These are phyloP conservation scores for Peronospora belbahrii DNA, from an alignment of 352 stramenopile species.

Conservation along the genomic window DNA sequence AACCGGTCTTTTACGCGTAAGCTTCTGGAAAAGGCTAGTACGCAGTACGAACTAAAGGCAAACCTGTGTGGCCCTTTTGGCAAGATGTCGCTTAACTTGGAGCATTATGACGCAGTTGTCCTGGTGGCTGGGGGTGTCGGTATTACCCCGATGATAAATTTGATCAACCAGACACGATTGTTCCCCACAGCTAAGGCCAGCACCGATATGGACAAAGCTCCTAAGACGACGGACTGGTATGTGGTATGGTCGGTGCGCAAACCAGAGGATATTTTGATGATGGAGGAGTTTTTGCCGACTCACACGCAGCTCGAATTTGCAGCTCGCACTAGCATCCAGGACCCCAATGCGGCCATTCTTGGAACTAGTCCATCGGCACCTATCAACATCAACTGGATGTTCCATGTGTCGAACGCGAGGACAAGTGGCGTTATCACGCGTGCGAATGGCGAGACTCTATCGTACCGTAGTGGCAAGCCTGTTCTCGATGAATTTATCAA, in stretches of 20 bases:
- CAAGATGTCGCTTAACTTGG: constrained; percentile 50
- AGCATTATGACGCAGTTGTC: constrained; percentile 59
- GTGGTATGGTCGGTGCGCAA: constrained; percentile 59
- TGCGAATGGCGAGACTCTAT: constrained; percentile 45
- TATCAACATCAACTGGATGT: constrained; percentile 47
- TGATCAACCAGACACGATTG: constrained; percentile 62
- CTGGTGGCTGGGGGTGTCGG: constrained; percentile 65
- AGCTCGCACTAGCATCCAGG: constrained; percentile 31
- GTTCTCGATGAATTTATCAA: constrained; percentile 70
- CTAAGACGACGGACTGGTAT: constrained; percentile 40
- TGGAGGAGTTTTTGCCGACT: constrained; percentile 58
- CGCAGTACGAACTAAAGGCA: constrained; percentile 35
- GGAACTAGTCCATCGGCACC: constrained; percentile 11
- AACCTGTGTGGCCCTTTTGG: constrained; percentile 67
- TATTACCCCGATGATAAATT: constrained; percentile 68
- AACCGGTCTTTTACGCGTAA: constrained; percentile 42
- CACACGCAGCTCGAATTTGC: constrained; percentile 35
- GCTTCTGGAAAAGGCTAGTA: constrained; percentile 37
- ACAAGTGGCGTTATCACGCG: constrained; percentile 37
- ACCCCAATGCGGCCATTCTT: constrained; percentile 35
- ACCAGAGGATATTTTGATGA: constrained; percentile 59
- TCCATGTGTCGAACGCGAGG: constrained; percentile 52
- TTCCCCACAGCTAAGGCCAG: constrained; percentile 17
- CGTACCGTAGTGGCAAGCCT: constrained; percentile 42
- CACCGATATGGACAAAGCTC: constrained; percentile 11